Base-by-base conservation (phyloP, 2,329 filamentous ascomycete species). In the Diaporthe amygdali region DNA sequence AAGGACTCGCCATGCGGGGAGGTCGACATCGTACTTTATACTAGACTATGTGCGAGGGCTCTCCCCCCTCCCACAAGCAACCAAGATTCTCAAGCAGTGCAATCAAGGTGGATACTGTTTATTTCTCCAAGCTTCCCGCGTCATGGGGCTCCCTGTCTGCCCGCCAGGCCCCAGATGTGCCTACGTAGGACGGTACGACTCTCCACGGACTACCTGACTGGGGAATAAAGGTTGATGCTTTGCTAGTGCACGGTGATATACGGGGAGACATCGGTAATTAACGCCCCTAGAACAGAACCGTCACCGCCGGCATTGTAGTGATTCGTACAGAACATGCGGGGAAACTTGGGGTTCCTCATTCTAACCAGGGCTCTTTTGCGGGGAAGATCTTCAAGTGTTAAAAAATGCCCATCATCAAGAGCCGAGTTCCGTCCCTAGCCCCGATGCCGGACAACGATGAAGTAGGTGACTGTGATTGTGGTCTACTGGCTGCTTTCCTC, bases 311-410 rank as follows among this genome's bases (percentile, higher is more conserved):
- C 59, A 64, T 25, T 64, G 30, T 27, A 64, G 25, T 49, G 59
- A 64, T 64, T 64, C 59, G 59, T 32, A 37, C 20, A 49, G 59
- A 64, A 64, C 59, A 64, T 49, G 59, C 59, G 59, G 59, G 59
- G 59, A 64, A 55, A 49, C 27, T 41, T 49, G 59, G 59, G 59
- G 59, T 49, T 17, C 34, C 2, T 10, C 44, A 64, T 25, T 12
- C 2, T 30, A 17, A 3, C 27, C 49, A 15, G 14, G 25, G 30
- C 17, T 37, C 32, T 47, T 37, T 17, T 49, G 59, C 59, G 59
- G 59, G 59, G 59, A 63, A 49, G 44, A 25, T 20, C n/a, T 12
- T 12, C 51, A n/a, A 34, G 30, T 14, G 51, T 30, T 54, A 3
- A 25, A 34, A 9, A 63, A 37, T 8, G 37, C 6, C 37, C 41